Base-by-base conservation (phyloP, 208 protist genomes). In the Jaenimonas drosophilae region DNA sequence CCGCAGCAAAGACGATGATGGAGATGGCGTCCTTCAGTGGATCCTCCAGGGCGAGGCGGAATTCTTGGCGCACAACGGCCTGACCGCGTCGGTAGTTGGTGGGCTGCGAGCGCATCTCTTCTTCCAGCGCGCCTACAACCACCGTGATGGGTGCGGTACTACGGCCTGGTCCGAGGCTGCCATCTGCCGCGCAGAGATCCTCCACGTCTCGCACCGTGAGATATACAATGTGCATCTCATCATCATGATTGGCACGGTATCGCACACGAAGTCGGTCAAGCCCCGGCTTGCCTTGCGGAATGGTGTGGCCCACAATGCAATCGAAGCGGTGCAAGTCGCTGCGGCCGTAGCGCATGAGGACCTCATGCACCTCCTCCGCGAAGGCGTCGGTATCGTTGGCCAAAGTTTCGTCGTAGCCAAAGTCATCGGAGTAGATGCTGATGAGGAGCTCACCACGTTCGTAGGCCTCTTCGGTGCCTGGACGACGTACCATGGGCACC, bases 271-370 rank as follows among this genome's bases (percentile, higher is more conserved):
- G n/a, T n/a, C n/a, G n/a, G n/a, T n/a, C n/a, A n/a, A n/a, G n/a
- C n/a, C n/a, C n/a, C n/a, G n/a, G n/a, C n/a, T n/a, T n/a, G n/a
- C n/a, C n/a, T n/a, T n/a, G n/a, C n/a, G n/a, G 19, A 21, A 60
- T 39, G 51, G 59, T 70, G 36, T 69, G 50, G 21, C 69, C 74
- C 5, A 77, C 76, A 54, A 82, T 64, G 76, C 78, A 91, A 49
- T 91, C 77, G 17, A 86, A 57, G 32, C 76, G 72, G 52, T 91
- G 83, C 42, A 91, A 64, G 54, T 86, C 70, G 49, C 72, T 32
- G 7, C 76, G 78, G 6, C 75, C 75, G 58, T 84, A 69, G 14
- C 43, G 71, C 45, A 34, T 30, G 31, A 91, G 46, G 12, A 77
- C 51, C n/a, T 46, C 48, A 41, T 76, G 77, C 14, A 86, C 59